These are phyloP conservation scores for Diospyros kaki DNA, from an alignment of 148 eudicot genomes.

Conservation along the genomic window DNA sequence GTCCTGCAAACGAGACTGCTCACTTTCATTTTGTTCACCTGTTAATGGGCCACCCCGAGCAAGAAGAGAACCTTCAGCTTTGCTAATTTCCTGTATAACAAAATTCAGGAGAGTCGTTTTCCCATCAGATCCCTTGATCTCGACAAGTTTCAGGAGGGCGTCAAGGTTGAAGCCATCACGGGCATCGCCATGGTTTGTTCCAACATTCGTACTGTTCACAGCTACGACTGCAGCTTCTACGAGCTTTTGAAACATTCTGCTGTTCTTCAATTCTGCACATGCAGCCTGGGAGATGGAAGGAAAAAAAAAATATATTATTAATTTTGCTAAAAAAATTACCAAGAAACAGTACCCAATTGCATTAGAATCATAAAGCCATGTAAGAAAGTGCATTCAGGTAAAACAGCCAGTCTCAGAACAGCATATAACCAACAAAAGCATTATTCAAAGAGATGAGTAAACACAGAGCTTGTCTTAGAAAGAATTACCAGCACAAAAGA, in stretches of 20 bases:
- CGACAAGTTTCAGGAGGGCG: conserved; percentile 80
- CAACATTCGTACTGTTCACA: conserved; percentile 88
- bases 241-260: conserved; percentile 78
- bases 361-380: no score
- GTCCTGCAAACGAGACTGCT: conserved; percentile 27
- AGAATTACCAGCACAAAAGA: no score
- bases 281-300: conserved; percentile 45
- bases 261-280: conserved; percentile 71
- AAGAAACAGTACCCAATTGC: no score
- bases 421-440: no score
- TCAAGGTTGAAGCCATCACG: conserved; percentile 82
- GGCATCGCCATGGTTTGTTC: conserved; percentile 88
- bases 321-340: no score
- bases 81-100: conserved; percentile 81
- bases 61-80: conserved; percentile 52
- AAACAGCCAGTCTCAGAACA: no score
- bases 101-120: conserved; percentile 86
- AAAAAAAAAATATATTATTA: not conserved
- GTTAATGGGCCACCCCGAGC: conserved; percentile 17
- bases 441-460: no score
- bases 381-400: no score
- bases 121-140: conserved; percentile 74
- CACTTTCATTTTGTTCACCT: not conserved
- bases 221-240: conserved; percentile 84
- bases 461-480: no score